Evolutionary conservation across 2,329 filamentous ascomycete genomes (phyloP).

Genomic region (Ploettnerulaceae sp.): DNA sequence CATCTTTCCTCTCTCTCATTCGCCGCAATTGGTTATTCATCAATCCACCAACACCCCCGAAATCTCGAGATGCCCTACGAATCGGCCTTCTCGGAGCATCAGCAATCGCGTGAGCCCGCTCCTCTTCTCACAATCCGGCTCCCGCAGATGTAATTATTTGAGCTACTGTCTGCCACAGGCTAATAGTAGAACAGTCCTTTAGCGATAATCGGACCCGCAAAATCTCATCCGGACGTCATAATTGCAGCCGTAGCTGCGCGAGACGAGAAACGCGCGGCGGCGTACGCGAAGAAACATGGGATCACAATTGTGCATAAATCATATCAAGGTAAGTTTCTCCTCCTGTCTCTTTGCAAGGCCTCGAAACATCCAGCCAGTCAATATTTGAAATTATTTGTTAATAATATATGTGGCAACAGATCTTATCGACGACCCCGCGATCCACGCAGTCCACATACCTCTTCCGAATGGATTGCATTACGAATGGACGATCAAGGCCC

Average conservation of each 20-base stretch:
- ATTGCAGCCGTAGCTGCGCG: conserved; percentile 49
- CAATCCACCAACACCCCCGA: conserved; percentile 14
- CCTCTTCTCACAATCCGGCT: too few species aligned
- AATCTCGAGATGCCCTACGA: conserved; percentile 27
- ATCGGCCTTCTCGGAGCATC: conserved; percentile 36
- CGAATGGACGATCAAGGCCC: conserved; percentile 19
- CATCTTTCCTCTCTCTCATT: conserved; percentile 2
- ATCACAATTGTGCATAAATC: conserved; percentile 10
- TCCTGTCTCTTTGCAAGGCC: background rate
- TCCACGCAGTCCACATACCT: conserved; percentile 17
- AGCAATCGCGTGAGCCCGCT: conserved; percentile 32
- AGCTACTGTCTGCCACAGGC: too few species aligned
- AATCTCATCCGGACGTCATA: conserved; percentile 48
- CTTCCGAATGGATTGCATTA: conserved; percentile 28
- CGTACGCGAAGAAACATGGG: conserved; percentile 32
- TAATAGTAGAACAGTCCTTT: conserved; percentile 32
- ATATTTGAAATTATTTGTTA: too few species aligned
- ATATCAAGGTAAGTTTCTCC: conserved; percentile 24
- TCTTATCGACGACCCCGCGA: conserved; percentile 32
- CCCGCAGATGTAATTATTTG: background rate
- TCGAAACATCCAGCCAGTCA: background rate
- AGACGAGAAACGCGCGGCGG: conserved; percentile 42
- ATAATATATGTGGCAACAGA: too few species aligned
- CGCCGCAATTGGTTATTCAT: conserved; percentile 14
- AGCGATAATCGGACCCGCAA: conserved; percentile 45